Conservation (phyloP, 371 early-diverging fungal species). For the Mortierella sp. region DNA sequence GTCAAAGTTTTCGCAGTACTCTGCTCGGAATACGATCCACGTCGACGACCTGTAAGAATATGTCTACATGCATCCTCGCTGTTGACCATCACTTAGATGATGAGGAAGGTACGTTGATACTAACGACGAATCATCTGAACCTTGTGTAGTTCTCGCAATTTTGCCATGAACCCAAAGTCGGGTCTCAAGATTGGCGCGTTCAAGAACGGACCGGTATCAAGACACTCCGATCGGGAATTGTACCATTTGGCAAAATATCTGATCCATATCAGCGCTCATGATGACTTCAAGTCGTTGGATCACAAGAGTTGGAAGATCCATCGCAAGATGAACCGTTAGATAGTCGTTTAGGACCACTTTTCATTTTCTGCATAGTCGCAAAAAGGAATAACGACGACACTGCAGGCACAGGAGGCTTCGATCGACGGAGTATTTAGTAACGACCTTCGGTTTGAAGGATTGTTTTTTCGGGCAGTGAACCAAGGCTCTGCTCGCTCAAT, state of each 20-base stretch:
- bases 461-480: too few species aligned
- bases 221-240: constrained; percentile 62
- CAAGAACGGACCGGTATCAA: constrained; percentile 60
- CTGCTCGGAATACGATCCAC: constrained; percentile 64
- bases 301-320: constrained; percentile 60
- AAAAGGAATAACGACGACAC: too few species aligned
- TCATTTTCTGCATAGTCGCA: too few species aligned
- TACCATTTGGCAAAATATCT: constrained; percentile 62
- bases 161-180: constrained; percentile 62
- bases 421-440: too few species aligned
- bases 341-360: too few species aligned
- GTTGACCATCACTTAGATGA: neutral
- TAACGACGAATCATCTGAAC: neutral
- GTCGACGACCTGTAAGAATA: constrained; percentile 65
- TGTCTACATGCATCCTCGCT: neutral
- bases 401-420: too few species aligned
- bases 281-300: constrained; percentile 60
- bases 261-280: constrained; percentile 56
- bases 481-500: too few species aligned
- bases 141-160: constrained; percentile 55
- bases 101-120: neutral
- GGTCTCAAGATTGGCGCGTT: constrained; percentile 71
- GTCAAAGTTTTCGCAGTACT: constrained; percentile 62
- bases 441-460: too few species aligned
- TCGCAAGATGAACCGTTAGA: constrained; percentile 14